phyloP scores from a whole-genome alignment of 441 rosid genomes.

The Viola pubescens region DNA sequence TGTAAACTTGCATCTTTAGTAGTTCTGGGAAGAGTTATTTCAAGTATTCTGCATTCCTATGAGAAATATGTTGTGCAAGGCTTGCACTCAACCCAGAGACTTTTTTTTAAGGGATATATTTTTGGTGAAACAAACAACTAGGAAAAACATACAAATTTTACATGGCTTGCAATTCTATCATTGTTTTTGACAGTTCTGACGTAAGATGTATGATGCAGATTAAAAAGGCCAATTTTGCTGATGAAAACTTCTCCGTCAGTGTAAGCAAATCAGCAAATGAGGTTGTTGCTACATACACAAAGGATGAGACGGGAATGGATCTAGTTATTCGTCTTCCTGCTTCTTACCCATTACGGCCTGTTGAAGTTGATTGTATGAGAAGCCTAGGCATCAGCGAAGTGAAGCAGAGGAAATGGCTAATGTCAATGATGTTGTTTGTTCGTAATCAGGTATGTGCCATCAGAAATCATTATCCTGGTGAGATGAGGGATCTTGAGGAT shows the following conservation, averaged over 20 bases:
- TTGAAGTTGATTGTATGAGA: conserved; percentile 82
- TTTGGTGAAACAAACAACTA: no score
- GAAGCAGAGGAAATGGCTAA: conserved; percentile 93
- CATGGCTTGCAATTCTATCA: neutral
- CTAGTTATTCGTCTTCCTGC: conserved; percentile 86
- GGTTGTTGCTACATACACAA: conserved; percentile 88
- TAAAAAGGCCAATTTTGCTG: conserved; percentile 71
- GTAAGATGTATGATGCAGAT: conserved; percentile 46
- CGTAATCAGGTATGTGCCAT: conserved; percentile 73
- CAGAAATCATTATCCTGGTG: neutral
- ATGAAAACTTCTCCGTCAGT: conserved; percentile 81
- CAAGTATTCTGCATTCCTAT: no score
- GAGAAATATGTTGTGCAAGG: no score
- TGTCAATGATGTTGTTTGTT: conserved; percentile 89
- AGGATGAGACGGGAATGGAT: conserved; percentile 95
- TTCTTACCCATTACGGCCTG: conserved; percentile 75
- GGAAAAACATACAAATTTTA: no score
- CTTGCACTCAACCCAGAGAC: no score
- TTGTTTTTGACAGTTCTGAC: neutral
- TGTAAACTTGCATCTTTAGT: no score
- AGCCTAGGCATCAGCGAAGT: conserved; percentile 88
- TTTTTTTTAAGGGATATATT: no score
- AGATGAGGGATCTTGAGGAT: no score
- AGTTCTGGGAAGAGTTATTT: no score
- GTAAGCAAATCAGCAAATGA: conserved; percentile 93